These are phyloP conservation scores for Neoboletus subvelutipes DNA, from an alignment of 768 basidiomycete species.

Conservation along the genomic window DNA sequence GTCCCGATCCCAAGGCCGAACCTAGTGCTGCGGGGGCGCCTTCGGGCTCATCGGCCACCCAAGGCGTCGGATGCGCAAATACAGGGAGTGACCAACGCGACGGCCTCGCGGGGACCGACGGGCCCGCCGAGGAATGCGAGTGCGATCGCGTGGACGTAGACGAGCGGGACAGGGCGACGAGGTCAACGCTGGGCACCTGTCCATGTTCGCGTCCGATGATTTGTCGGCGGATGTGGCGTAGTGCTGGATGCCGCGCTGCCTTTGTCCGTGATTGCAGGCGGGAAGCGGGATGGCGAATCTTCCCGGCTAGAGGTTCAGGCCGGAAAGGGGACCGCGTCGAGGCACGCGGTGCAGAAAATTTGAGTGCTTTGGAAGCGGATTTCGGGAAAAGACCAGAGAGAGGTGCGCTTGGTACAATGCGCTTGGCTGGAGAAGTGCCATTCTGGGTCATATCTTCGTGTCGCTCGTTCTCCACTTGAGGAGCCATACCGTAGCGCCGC, in stretches of 20 bases:
- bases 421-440: slow-evolving; percentile 5
- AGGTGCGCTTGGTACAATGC: background rate
- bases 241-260: slow-evolving; percentile 7
- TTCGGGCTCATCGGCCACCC: background rate
- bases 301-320: background rate
- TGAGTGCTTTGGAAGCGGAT: background rate
- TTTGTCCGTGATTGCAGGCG: background rate
- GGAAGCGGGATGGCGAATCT: background rate
- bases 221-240: slow-evolving; percentile 18
- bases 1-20: background rate
- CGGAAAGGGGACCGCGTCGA: slow-evolving; percentile 23
- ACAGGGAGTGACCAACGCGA: slow-evolving; percentile 24
- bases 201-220: slow-evolving; percentile 4
- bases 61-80: background rate
- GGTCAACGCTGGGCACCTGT: slow-evolving; percentile 24
- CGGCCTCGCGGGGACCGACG: background rate
- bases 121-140: slow-evolving; percentile 7
- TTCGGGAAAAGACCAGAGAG: background rate
- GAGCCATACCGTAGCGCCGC: too few species aligned
- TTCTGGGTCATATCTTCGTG: background rate
- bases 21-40: background rate
- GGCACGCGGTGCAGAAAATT: slow-evolving; percentile 18
- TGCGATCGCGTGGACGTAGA: slow-evolving; percentile 13
- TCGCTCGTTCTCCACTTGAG: background rate
- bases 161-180: slow-evolving; percentile 16